Evolutionary conservation across 2,329 filamentous ascomycete genomes (phyloP), one percentile per base, ranked within the genome.

Genomic region (Aureobasidium sp.): DNA sequence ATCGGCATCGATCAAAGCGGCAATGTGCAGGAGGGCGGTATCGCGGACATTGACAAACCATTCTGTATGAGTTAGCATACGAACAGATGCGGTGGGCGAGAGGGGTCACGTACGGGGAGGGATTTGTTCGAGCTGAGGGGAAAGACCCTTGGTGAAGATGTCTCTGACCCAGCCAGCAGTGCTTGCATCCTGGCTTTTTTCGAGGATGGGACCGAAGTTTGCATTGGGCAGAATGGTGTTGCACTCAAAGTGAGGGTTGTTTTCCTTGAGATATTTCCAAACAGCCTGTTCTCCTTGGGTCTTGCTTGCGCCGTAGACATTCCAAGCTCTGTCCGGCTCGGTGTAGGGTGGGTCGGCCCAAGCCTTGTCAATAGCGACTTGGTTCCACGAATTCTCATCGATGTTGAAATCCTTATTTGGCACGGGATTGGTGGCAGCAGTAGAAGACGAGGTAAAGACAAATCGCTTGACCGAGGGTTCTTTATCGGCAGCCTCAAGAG

Each of bases 271-370:
- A 67, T 76, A 82, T 44, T 76, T 75, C 78, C 79, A 81, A 13
- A 78, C 68, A 7, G 74, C 74, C 32, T 75, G 74, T 67, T 83
- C 81, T 0, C 72, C 74, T 63, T 78, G 73, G 0, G 73, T 75
- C 65, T 83, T 83, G 53, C 74, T 75, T 1, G 79, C 79, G 0
- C 72, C 70, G 62, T 82, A 82, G 1, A 78, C 69, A 12, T 68
- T 66, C 53, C 67, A 68, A 15, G 59, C 63, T 27, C 69, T 59
- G 0, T 61, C 43, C 2, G 65, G 67, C n/a, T 55, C 68, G 63
- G 69, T 70, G 26, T 70, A 72, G 37, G 67, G 70, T 26, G 68
- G 68, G 60, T 68, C 69, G 27, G 68, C 71, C 68, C 69, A 77
- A 17, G 72, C 76, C 3, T 68, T 65, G 39, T 69, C 65, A 12